Evolutionary conservation across 139 green algal species (phyloP).

Genomic region (Deuterostichococcus epilithicus): DNA sequence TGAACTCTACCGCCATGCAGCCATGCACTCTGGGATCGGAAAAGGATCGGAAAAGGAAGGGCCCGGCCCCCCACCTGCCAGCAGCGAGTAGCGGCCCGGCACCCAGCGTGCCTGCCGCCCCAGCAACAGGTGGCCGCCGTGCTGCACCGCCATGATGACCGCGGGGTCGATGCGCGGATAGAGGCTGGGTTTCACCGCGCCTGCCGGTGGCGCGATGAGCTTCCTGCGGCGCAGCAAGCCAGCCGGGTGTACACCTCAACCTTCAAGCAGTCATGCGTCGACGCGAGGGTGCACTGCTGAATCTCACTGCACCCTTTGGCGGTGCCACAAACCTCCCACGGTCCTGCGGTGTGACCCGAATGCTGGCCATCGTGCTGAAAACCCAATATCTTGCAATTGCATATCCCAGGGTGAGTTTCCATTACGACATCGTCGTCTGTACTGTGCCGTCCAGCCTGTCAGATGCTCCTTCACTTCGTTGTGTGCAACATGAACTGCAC

Average conservation of each 20-base stretch:
- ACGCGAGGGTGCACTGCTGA: background rate
- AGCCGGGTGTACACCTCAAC: background rate
- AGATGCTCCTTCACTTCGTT: too few relatives aligned
- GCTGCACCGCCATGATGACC: conserved; percentile 64
- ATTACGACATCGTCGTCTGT: too few relatives aligned
- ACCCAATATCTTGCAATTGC: too few relatives aligned
- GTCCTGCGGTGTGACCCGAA: background rate
- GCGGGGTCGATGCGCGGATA: conserved; percentile 76
- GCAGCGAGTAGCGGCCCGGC: conserved; percentile 32
- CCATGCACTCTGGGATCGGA: background rate
- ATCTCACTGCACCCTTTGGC: background rate
- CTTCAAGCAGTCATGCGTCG: background rate
- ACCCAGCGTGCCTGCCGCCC: conserved; percentile 69
- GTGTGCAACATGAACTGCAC: too few relatives aligned
- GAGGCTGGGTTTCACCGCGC: background rate
- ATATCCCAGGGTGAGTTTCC: too few relatives aligned
- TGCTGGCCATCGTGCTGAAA: too few relatives aligned
- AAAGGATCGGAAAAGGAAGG: too few relatives aligned
- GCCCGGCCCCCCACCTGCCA: conserved; percentile 26
- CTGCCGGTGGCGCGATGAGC: background rate
- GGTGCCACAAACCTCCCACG: background rate
- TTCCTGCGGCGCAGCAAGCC: conserved; percentile 8
- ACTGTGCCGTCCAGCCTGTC: too few relatives aligned
- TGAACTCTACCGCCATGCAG: background rate
- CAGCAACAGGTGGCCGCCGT: conserved; percentile 60